Percentiles rank a stretch among this genome's conserved stretches.
Conservation (phyloP, 2,329 filamentous ascomycete genomes). For the Aureobasidium uvarum region DNA sequence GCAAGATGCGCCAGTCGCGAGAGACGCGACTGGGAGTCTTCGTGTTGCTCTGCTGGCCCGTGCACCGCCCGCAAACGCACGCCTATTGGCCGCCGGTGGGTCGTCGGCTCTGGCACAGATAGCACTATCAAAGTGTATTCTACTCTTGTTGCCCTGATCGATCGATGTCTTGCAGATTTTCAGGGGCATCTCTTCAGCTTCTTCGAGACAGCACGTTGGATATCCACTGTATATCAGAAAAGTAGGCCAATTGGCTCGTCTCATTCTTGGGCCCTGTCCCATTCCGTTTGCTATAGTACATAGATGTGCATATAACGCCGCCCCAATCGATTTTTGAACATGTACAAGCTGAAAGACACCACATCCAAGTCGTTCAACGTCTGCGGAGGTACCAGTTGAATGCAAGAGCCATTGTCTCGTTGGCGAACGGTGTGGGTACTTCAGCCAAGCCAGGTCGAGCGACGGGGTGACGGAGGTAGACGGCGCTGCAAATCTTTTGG, state of each 20-base stretch:
- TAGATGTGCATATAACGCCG: constrained; percentile 19
- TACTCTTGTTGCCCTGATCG: neutral
- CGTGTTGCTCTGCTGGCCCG: neutral
- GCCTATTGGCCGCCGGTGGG: neutral
- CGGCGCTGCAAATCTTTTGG: constrained; percentile 91
- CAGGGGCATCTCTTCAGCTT: constrained; percentile 6
- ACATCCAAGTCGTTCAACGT: constrained; percentile 52
- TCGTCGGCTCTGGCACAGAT: neutral
- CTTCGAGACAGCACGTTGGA: constrained; percentile 4
- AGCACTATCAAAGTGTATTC: constrained; percentile 11
- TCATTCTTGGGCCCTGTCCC: constrained; percentile 2
- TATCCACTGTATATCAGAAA: neutral
- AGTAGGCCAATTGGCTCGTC: neutral
- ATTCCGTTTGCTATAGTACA: constrained; percentile 23
- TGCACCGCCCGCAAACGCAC: neutral
- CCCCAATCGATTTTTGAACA: constrained; percentile 22
- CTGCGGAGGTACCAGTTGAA: constrained; percentile 93
- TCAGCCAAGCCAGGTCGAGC: constrained; percentile 74
- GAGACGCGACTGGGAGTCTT: neutral
- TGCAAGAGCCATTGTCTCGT: constrained; percentile 70
- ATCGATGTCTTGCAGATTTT: constrained; percentile 9
- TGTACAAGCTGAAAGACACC: constrained; percentile 19
- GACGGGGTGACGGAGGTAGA: constrained; percentile 92
- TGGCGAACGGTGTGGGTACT: constrained; percentile 73
- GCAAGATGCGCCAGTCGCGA: constrained; percentile 1